Evolutionary conservation across 148 eudicot genomes (phyloP).

Genomic region (Vaccinium macrocarpon): DNA sequence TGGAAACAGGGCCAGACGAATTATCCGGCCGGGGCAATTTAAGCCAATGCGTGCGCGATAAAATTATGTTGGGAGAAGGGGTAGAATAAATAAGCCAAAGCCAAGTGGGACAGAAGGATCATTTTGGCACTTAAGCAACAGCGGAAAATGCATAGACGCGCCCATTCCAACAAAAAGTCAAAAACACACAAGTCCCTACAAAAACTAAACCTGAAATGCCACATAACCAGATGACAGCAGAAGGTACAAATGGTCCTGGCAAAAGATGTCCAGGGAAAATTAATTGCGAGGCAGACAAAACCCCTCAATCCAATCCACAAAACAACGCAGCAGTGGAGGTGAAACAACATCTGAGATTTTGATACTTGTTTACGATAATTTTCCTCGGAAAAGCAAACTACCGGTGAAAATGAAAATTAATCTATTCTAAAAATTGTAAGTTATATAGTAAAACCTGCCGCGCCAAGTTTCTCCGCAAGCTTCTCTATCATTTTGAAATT

Average conservation of each 20-base stretch:
- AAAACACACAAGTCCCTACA: neutral
- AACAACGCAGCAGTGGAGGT: neutral
- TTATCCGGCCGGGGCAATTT: neutral
- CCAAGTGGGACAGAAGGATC: neutral
- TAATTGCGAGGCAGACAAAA: neutral
- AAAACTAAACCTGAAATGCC: neutral
- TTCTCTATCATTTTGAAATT: slow-evolving; percentile 87
- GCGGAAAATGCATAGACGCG: neutral
- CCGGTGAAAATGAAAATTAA: neutral
- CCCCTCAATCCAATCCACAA: neutral
- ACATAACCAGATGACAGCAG: neutral
- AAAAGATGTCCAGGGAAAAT: neutral
- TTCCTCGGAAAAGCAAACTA: neutral
- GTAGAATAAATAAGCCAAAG: neutral
- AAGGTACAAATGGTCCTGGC: neutral
- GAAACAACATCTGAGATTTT: neutral
- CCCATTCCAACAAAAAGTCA: neutral
- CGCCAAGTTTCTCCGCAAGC: slow-evolving; percentile 96
- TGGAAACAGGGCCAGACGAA: neutral
- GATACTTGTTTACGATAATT: neutral
- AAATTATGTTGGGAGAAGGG: neutral
- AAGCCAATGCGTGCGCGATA: neutral
- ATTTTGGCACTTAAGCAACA: neutral
- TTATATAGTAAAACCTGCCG: slow-evolving; percentile 59
- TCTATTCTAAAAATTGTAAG: neutral